Evolutionary conservation across 2,329 filamentous ascomycete genomes (phyloP).

Genomic region (Hymenoscyphus albidus): DNA sequence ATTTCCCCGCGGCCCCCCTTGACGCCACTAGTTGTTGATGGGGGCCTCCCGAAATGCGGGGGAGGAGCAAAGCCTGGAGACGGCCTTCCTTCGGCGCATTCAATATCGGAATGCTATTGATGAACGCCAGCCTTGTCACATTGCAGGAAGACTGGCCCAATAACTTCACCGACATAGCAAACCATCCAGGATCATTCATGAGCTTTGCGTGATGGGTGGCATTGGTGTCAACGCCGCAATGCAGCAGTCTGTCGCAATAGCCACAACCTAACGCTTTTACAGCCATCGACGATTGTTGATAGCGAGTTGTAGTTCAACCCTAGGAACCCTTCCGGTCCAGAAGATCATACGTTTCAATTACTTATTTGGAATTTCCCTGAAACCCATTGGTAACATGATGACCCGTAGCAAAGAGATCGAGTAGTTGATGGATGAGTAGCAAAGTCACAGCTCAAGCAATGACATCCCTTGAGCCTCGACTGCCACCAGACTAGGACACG

Average conservation of each 20-base stretch:
- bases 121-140: background rate
- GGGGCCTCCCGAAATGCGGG: constrained; percentile 3
- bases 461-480: background rate
- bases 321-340: background rate
- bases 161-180: background rate
- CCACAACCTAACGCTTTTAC: background rate
- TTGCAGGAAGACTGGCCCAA: background rate
- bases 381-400: background rate
- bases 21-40: background rate
- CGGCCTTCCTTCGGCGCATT: constrained; percentile 16
- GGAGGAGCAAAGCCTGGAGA: background rate
- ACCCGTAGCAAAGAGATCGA: background rate
- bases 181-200: background rate
- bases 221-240: background rate
- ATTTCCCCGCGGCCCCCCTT: background rate
- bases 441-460: background rate
- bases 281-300: background rate
- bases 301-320: background rate
- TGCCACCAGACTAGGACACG: background rate
- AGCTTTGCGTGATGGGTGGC: background rate
- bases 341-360: background rate
- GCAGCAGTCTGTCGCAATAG: background rate
- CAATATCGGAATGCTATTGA: background rate
- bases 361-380: background rate
- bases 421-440: background rate